Percentiles rank a stretch among this genome's conserved stretches.
These are phyloP conservation scores for Prunus fruticosa DNA, from an alignment of 306 rosid genomes.

Conservation along the genomic window DNA sequence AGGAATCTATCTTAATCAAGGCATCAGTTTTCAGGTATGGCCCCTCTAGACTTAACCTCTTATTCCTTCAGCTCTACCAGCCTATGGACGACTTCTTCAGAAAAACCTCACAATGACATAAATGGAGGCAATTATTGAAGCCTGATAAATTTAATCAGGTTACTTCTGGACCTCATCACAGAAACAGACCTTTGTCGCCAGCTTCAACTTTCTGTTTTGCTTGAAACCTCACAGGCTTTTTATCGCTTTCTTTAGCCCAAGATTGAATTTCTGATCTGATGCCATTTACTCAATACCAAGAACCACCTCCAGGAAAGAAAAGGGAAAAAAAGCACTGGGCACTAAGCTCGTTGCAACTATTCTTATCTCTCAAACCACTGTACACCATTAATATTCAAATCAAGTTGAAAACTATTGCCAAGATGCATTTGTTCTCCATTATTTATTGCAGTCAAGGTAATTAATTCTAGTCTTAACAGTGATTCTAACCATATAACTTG, in stretches of 20 bases:
- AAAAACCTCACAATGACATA: not conserved
- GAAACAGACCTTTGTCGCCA: conserved; percentile 2
- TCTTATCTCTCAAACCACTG: not conserved
- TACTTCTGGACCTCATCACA: not conserved
- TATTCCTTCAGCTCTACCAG: not conserved
- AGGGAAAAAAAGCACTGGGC: not conserved
- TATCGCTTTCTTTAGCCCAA: not conserved
- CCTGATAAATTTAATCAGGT: not conserved
- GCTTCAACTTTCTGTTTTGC: not conserved
- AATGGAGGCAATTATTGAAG: not conserved
- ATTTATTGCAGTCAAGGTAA: not conserved
- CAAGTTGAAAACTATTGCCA: not conserved
- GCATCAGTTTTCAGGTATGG: not conserved
- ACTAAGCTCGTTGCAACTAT: not conserved
- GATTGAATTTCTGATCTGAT: not conserved
- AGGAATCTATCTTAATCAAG: not conserved
- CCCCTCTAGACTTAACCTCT: not conserved
- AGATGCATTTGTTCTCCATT: not conserved
- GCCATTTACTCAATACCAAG: not conserved
- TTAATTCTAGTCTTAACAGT: not conserved
- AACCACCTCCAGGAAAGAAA: not conserved
- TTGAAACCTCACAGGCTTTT: not conserved
- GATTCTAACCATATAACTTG: not conserved
- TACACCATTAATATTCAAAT: not conserved
- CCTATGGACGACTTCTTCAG: not conserved